phyloP scores from a whole-genome alignment of 2,329 filamentous ascomycete genomes.

The Stagonosporopsis chrysanthemi region DNA sequence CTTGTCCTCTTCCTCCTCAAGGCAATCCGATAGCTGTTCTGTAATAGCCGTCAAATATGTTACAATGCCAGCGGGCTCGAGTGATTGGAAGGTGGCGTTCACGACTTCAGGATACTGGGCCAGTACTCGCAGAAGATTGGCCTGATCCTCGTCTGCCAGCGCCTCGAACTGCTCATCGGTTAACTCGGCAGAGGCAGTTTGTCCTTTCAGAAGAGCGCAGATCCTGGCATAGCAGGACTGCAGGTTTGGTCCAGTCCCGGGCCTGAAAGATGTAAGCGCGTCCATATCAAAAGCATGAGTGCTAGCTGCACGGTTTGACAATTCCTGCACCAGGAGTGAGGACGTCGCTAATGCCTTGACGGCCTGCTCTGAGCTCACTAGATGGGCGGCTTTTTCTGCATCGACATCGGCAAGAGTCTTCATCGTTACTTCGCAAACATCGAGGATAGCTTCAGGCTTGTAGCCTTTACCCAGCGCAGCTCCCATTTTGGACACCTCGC shows the following conservation, averaged over 20 bases:
- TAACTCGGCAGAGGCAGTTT: slow-evolving; percentile 20
- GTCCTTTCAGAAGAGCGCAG: slow-evolving; percentile 23
- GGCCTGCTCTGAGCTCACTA: slow-evolving; percentile 25
- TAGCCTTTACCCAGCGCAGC: slow-evolving; percentile 67
- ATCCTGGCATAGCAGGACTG: slow-evolving; percentile 43
- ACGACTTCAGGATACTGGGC: slow-evolving; percentile 44
- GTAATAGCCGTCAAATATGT: slow-evolving; percentile 38
- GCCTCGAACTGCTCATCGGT: slow-evolving; percentile 32
- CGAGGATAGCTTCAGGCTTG: slow-evolving; percentile 72
- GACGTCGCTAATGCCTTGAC: slow-evolving; percentile 28
- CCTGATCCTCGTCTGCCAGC: slow-evolving; percentile 34
- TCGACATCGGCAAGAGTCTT: slow-evolving; percentile 25
- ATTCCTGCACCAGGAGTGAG: slow-evolving; percentile 40
- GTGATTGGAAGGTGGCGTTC: slow-evolving; percentile 32
- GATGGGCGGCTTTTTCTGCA: slow-evolving; percentile 25
- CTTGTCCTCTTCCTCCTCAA: slow-evolving; percentile 29
- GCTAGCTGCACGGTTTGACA: slow-evolving; percentile 31
- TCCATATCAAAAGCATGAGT: slow-evolving; percentile 37
- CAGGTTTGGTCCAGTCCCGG: slow-evolving; percentile 38
- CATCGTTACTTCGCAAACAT: slow-evolving; percentile 42
- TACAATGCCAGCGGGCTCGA: slow-evolving; percentile 40
- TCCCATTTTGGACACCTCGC: slow-evolving; percentile 63
- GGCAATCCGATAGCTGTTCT: slow-evolving; percentile 34
- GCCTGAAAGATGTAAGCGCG: slow-evolving; percentile 38
- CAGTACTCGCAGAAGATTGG: slow-evolving; percentile 38